Evolutionary conservation across 768 basidiomycete species (phyloP).

Genomic region (Collybiopsis luxurians): DNA sequence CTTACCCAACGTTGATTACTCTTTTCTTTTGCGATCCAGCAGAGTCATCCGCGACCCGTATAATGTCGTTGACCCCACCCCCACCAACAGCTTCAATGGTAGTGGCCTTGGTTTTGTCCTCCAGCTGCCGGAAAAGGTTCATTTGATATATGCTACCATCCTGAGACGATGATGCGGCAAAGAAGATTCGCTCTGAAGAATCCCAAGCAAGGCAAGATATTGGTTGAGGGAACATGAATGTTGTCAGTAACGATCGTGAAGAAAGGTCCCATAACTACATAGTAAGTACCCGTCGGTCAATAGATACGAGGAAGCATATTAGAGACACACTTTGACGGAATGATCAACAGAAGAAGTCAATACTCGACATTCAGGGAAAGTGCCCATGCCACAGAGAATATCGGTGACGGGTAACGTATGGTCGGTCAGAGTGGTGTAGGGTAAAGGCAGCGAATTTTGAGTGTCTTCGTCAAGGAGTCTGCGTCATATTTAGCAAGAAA

Average conservation of each 20-base stretch:
- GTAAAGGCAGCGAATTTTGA: conserved; percentile 74
- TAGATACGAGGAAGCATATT: conserved; percentile 8
- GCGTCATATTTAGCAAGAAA: conserved; percentile 7
- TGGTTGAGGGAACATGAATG: conserved; percentile 83
- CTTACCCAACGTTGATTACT: conserved; percentile 71
- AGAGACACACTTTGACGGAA: conserved; percentile 73
- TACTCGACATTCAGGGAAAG: conserved; percentile 73
- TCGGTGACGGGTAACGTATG: conserved; percentile 91
- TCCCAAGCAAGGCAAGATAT: conserved; percentile 76
- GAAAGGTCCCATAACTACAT: conserved; percentile 82
- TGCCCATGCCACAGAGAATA: conserved; percentile 74
- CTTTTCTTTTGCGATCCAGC: conserved; percentile 47
- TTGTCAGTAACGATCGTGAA: conserved; percentile 72
- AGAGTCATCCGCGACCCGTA: conserved; percentile 61
- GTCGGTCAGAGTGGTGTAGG: conserved; percentile 81
- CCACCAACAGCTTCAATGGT: conserved; percentile 73
- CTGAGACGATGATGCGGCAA: conserved; percentile 64
- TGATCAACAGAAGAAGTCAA: conserved; percentile 86
- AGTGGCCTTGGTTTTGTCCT: conserved; percentile 48
- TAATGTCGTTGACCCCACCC: conserved; percentile 64
- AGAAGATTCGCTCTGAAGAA: conserved; percentile 82
- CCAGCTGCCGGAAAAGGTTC: conserved; percentile 68
- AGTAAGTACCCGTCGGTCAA: conserved; percentile 5
- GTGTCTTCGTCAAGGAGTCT: conserved; percentile 75
- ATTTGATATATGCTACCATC: conserved; percentile 78